Evolutionary conservation across 768 basidiomycete genomes (phyloP).

Genomic region (Lactarius hatsudake): DNA sequence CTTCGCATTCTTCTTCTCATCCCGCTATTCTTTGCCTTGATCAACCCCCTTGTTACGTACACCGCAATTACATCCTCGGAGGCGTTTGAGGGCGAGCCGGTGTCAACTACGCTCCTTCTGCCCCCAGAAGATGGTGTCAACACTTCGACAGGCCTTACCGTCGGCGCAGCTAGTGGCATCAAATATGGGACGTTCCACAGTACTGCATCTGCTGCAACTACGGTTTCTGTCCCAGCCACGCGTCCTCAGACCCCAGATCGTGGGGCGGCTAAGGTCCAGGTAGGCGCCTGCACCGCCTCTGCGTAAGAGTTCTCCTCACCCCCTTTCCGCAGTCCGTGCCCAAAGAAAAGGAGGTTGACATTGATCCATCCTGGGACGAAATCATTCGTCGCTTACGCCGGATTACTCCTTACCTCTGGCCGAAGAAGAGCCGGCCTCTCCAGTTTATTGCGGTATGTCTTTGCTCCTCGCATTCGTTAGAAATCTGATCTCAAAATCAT

Average conservation of each 20-base stretch:
- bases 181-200: slow-evolving; percentile 78
- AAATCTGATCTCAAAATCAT: slow-evolving; percentile 2
- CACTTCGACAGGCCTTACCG: slow-evolving; percentile 51
- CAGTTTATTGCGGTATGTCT: slow-evolving; percentile 64
- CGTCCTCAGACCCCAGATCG: slow-evolving; percentile 39
- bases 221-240: slow-evolving; percentile 50
- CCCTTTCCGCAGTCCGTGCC: slow-evolving; percentile 29
- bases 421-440: slow-evolving; percentile 58
- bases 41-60: slow-evolving; percentile 65
- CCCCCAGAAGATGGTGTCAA: slow-evolving; percentile 46
- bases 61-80: slow-evolving; percentile 46
- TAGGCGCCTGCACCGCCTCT: slow-evolving; percentile 8
- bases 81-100: slow-evolving; percentile 36
- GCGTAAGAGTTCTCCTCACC: slow-evolving; percentile 22
- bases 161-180: slow-evolving; percentile 42
- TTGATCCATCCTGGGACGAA: slow-evolving; percentile 72
- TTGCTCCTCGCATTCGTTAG: slow-evolving; percentile 1
- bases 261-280: slow-evolving; percentile 29
- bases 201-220: slow-evolving; percentile 46
- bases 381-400: slow-evolving; percentile 60
- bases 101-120: slow-evolving; percentile 53
- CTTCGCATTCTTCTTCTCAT: slow-evolving; percentile 63
- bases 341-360: slow-evolving; percentile 47
- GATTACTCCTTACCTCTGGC: slow-evolving; percentile 84
- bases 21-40: slow-evolving; percentile 57